phyloP scores from a whole-genome alignment of 2,329 filamentous ascomycete genomes.

The Scedosporium dehoogii region DNA sequence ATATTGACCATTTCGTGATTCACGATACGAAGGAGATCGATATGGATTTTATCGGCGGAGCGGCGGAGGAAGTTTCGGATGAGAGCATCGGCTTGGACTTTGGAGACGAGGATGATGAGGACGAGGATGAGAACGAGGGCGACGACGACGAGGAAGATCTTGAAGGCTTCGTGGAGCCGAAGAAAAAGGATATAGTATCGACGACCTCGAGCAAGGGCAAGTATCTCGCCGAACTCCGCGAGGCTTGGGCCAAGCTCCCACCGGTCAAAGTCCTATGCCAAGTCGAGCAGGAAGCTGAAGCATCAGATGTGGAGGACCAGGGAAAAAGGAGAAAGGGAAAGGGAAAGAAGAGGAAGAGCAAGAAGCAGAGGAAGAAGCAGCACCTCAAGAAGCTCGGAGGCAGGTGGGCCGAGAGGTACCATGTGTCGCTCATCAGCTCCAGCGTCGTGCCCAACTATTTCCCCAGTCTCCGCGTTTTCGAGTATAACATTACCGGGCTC shows the following conservation, averaged over 20 bases:
- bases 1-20: slow-evolving; percentile 92
- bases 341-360: slow-evolving; percentile 23
- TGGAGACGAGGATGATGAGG: slow-evolving; percentile 24
- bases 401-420: slow-evolving; percentile 74
- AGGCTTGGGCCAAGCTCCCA: slow-evolving; percentile 69
- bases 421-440: slow-evolving; percentile 68
- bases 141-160: slow-evolving; percentile 35
- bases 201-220: not conserved
- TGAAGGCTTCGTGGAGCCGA: not conserved
- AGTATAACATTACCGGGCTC: slow-evolving; percentile 83
- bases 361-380: slow-evolving; percentile 41
- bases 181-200: not conserved
- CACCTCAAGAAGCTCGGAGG: slow-evolving; percentile 58
- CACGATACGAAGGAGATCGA: slow-evolving; percentile 75
- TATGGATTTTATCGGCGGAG: slow-evolving; percentile 23
- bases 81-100: slow-evolving; percentile 69
- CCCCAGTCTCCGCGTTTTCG: slow-evolving; percentile 78
- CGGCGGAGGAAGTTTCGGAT: slow-evolving; percentile 23
- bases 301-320: slow-evolving; percentile 11
- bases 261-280: not conserved
- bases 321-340: slow-evolving; percentile 13
- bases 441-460: slow-evolving; percentile 92
- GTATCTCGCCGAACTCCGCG: slow-evolving; percentile 58
- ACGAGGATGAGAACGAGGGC: slow-evolving; percentile 15
- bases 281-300: not conserved